A percentile compares a stretch with the other conserved stretches of the same genome.
Evolutionary conservation across 352 stramenopile genomes (phyloP).

Genomic region (Pythium plurisporium): DNA sequence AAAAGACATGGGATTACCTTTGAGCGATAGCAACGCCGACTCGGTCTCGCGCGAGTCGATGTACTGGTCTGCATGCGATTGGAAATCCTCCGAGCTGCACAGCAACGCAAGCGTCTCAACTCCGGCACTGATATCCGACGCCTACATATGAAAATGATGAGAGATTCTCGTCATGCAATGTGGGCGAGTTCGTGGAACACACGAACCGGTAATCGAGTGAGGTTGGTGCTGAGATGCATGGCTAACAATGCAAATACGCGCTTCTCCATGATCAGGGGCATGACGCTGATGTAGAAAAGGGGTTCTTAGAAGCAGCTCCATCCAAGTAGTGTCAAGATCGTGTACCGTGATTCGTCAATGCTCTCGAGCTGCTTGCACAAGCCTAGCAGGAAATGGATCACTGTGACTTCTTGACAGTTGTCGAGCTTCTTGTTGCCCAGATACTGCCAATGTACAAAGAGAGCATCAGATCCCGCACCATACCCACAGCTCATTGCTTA

Average conservation of each 20-base stretch:
- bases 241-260: slow-evolving; percentile 73
- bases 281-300: slow-evolving; percentile 44
- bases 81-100: slow-evolving; percentile 82
- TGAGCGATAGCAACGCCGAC: slow-evolving; percentile 44
- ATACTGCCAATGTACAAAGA: slow-evolving; percentile 48
- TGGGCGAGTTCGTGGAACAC: not conserved
- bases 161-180: not conserved
- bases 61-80: slow-evolving; percentile 54
- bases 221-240: slow-evolving; percentile 68
- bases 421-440: slow-evolving; percentile 65
- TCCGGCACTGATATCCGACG: slow-evolving; percentile 46
- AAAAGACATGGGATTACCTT: slow-evolving; percentile 28
- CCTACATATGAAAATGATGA: slow-evolving; percentile 15
- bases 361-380: slow-evolving; percentile 80
- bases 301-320: not conserved
- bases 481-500: not conserved
- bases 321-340: not conserved
- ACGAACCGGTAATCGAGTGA: slow-evolving; percentile 29
- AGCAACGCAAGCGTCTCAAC: slow-evolving; percentile 71
- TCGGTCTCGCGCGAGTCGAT: slow-evolving; percentile 59
- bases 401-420: slow-evolving; percentile 81
- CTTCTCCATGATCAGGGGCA: slow-evolving; percentile 80
- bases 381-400: slow-evolving; percentile 83
- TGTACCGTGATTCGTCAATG: slow-evolving; percentile 75
- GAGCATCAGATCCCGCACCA: too few species aligned